Conservation (phyloP, 1,284 basidiomycete genomes). For the Amylostereum chailletii region DNA sequence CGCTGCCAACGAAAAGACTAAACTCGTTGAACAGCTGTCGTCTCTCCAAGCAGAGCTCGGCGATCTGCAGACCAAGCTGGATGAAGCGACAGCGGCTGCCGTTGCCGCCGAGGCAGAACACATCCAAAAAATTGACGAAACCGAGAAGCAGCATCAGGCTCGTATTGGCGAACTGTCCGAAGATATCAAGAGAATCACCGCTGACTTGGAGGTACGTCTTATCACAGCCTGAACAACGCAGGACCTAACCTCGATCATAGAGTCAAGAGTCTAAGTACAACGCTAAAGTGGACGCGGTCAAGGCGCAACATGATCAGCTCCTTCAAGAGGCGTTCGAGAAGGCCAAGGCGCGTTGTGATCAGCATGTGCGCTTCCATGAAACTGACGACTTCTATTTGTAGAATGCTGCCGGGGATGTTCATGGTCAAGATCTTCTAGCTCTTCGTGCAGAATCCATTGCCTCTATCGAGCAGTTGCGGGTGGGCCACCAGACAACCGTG, state of each 20-base stretch:
- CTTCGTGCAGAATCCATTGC: slow-evolving; percentile 58
- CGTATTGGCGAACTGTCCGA: slow-evolving; percentile 50
- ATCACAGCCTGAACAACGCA: neutral
- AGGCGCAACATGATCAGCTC: slow-evolving; percentile 55
- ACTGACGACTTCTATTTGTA: slow-evolving; percentile 18
- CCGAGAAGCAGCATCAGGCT: slow-evolving; percentile 35
- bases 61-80: slow-evolving; percentile 34
- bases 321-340: slow-evolving; percentile 65
- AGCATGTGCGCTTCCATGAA: too few relatives aligned
- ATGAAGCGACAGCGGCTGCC: slow-evolving; percentile 38
- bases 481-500: slow-evolving; percentile 49
- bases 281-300: slow-evolving; percentile 56
- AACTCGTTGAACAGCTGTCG: slow-evolving; percentile 36
- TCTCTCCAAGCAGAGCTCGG: slow-evolving; percentile 38
- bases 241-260: slow-evolving; percentile 26
- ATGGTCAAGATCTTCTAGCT: slow-evolving; percentile 60
- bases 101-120: slow-evolving; percentile 37
- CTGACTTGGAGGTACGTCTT: slow-evolving; percentile 53
- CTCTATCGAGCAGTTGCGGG: slow-evolving; percentile 60
- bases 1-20: slow-evolving; percentile 35
- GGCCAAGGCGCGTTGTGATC: slow-evolving; percentile 49
- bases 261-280: slow-evolving; percentile 61
- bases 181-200: slow-evolving; percentile 45
- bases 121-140: slow-evolving; percentile 37
- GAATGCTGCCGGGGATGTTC: slow-evolving; percentile 58